Evolutionary conservation across 2,329 filamentous ascomycete species (phyloP).

Genomic region (Colletotrichum eremochloae): DNA sequence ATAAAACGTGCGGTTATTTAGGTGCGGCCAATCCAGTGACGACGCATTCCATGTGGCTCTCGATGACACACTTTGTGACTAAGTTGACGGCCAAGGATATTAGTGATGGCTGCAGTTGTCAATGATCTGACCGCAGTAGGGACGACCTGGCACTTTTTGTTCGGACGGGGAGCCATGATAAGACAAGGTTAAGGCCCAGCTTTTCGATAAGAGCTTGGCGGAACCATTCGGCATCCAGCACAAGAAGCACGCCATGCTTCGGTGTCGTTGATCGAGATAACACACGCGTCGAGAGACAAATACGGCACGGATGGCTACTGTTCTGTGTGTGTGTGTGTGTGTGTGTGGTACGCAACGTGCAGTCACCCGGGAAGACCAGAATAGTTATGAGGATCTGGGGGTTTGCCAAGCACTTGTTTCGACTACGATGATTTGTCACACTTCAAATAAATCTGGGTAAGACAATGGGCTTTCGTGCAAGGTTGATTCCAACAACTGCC

Average conservation of each 20-base stretch:
- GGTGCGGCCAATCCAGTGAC: conserved; percentile 1
- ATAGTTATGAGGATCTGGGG: neutral
- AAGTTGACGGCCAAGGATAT: neutral
- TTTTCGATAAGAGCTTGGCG: neutral
- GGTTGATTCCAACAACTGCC: neutral
- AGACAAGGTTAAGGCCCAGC: neutral
- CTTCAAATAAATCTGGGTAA: neutral
- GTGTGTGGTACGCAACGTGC: neutral
- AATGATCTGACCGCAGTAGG: no score
- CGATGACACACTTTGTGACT: neutral
- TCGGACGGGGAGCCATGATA: neutral
- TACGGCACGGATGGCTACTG: neutral
- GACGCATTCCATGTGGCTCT: neutral
- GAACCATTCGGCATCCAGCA: neutral
- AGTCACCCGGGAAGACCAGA: neutral
- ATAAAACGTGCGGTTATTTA: neutral
- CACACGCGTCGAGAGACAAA: neutral
- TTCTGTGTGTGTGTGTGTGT: no score
- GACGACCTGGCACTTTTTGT: neutral
- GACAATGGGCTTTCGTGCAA: neutral
- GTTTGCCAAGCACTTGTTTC: neutral
- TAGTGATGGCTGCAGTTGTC: neutral
- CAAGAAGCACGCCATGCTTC: no score
- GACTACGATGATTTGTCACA: neutral
- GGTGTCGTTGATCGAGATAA: neutral